Evolutionary conservation across 495 filamentous ascomycete genomes (phyloP), one percentile per base, ranked within the genome.

Genomic region (Neurospora sp.): DNA sequence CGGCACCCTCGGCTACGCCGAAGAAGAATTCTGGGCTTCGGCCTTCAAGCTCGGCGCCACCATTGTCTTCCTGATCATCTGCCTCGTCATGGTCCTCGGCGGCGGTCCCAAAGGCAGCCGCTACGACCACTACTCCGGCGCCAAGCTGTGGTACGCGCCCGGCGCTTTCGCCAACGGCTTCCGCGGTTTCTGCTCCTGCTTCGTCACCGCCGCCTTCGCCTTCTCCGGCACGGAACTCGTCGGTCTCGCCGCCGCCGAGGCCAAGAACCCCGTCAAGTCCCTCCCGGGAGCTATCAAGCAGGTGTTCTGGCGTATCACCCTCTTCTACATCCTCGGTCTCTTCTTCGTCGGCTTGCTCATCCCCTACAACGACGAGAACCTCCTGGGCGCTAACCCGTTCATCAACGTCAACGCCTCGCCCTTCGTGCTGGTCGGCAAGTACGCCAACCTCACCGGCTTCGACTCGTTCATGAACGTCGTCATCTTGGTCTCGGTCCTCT

Each of bases 271-370:
- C 4, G 81, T 85, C 75, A 90, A 89, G 79, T 79, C 88, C 1
- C 81, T 92, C 5, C 91, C 91, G 14, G 86, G 87, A 38, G 91
- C 91, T 27, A 88, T 88, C 76, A 92, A 91, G 82, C 90, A 92
- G 78, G 88, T 92, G 44, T 92, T 92, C 78, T 92, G 90, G 90
- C 90, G 91, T 78, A 91, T 88, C 75, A 86, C 85, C 42, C 77
- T 88, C 78, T 93, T 96, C 80, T 96, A 94, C 77, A 85, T 96
- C 70, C 80, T 94, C 10, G 88, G 87, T 69, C 87, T 93, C 46
- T 87, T 92, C 76, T 89, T 94, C 72, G 85, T 96, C 73, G 91
- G 91, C 37, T 84, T 96, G 41, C 86, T 94, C 22, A 84, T 96
- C n/a, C 85, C 86, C 18, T 84, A 84, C 69, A 80, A 88, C 76